Evolutionary conservation across 805 yeast genomes (phyloP), one percentile per base, ranked within the genome.

Genomic region (Spathaspora boniae): DNA sequence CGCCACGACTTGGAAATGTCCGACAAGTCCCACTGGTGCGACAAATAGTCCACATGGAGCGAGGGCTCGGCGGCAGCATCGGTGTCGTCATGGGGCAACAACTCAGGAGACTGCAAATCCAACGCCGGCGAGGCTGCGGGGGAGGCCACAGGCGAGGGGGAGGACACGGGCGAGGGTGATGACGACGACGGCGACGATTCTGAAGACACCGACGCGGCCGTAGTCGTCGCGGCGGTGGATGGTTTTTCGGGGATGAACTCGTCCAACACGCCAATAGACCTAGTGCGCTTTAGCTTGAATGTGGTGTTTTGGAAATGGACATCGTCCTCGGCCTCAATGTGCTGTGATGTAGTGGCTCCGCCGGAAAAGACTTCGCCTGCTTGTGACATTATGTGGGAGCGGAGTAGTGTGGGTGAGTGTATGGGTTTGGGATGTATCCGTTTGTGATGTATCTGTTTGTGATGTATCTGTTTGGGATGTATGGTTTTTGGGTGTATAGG

Each of bases 1-100:
- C 96, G 73, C 99, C 99, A 93, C 20, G 96, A 86, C 44, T 86
- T 86, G 9, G 95, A 86, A 20, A 93, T 86, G 55, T 93, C 98
- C 4, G 79, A 65, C 45, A 89, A 98, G 48, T 87, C 86, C 99
- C 99, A 93, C 56, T 93, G 74, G 56, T 93, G 96, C 4, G 96
- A 85, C 34, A 93, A 70, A 60, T 93, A 93, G 64, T 93, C 99
- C 6, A 93, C 98, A 54, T 89, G 97, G 36, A 82, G 75, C 33
- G 84, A 76, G 4, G 98, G 96, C 51, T 84, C 93, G 46, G 78
- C 76, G 34, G 74, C 75, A 24, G 89, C 68, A 51, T 83, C 94
- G 21, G 78, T 76, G 60, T 89, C 97, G 60, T 89, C 97, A 48
- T 82, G 93, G n/a, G 84, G 82, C 17, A 65, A 48, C 27, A 68